Conservation (phyloP, 2,329 filamentous ascomycete species). For the Aspergillus thermomutatus region DNA sequence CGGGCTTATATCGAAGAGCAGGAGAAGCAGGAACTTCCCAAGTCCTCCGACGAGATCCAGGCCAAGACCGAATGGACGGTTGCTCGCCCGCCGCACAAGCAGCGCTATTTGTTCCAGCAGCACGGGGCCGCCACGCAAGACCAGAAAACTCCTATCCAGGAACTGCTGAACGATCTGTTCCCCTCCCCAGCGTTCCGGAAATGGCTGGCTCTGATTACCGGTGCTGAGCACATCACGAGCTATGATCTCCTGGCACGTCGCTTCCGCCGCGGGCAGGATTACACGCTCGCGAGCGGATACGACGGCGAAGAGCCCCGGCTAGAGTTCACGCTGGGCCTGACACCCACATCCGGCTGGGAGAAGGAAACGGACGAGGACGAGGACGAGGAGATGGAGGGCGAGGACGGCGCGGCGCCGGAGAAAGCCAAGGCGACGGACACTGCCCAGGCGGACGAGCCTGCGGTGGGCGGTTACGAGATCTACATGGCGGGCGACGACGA, state of each 20-base stretch:
- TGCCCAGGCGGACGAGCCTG: conserved; percentile 25
- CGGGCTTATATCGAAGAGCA: conserved; percentile 66
- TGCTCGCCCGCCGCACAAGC: conserved; percentile 88
- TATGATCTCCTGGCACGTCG: conserved; percentile 78
- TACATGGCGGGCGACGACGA: conserved; percentile 82
- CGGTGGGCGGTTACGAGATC: conserved; percentile 57
- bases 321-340: conserved; percentile 83
- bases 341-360: conserved; percentile 82
- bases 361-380: conserved; percentile 60
- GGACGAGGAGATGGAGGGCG: conserved; percentile 42
- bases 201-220: conserved; percentile 83
- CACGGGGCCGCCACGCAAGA: conserved; percentile 31
- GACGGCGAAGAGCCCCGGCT: conserved; percentile 68
- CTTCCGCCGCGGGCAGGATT: conserved; percentile 84
- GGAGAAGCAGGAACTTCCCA: conserved; percentile 50
- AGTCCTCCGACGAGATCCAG: conserved; percentile 54
- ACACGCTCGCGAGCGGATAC: conserved; percentile 87
- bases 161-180: conserved; percentile 76
- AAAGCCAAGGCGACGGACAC: conserved; percentile 29
- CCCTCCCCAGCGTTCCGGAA: conserved; percentile 83
- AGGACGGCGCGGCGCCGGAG: conserved; percentile 38
- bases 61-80: conserved; percentile 65
- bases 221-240: conserved; percentile 62
- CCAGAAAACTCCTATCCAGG: conserved; percentile 57
- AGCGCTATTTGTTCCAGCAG: conserved; percentile 82